phyloP scores from a whole-genome alignment of 768 basidiomycete genomes.

The Auricularia heimuer region DNA sequence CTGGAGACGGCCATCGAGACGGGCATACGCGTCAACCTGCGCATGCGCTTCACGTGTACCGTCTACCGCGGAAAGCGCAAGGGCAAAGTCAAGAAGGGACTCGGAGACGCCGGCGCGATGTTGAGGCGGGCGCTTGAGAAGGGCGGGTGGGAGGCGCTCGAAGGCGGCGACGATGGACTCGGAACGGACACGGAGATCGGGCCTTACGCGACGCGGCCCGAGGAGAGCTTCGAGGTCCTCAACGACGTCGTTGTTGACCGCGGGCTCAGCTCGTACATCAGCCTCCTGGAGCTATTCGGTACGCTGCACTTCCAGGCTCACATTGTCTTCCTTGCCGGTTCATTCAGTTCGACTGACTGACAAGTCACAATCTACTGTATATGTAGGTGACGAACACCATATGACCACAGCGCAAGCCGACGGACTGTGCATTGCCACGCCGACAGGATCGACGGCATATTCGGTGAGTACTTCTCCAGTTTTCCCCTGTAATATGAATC shows the following conservation, averaged over 20 bases:
- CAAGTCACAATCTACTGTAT: not conserved
- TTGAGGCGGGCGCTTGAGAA: constrained; percentile 88
- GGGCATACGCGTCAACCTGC: constrained; percentile 92
- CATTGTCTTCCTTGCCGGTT: too few species aligned
- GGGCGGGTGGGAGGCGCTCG: constrained; percentile 93
- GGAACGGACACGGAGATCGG: constrained; percentile 90
- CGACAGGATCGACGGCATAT: constrained; percentile 97
- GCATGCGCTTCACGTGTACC: constrained; percentile 99
- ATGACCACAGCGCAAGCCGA: constrained; percentile 99
- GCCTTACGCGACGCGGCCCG: constrained; percentile 92
- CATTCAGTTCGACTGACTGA: not conserved
- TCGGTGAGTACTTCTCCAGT: constrained; percentile 48
- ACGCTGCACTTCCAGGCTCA: constrained; percentile 18
- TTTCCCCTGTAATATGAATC: not conserved
- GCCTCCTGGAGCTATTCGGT: constrained; percentile 94
- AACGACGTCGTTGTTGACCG: constrained; percentile 98
- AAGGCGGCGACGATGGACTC: constrained; percentile 43
- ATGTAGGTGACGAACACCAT: constrained; percentile 90
- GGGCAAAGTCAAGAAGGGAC: constrained; percentile 65
- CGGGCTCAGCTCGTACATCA: constrained; percentile 96
- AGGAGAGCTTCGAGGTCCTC: constrained; percentile 90
- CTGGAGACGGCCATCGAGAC: constrained; percentile 83
- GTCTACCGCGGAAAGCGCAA: constrained; percentile 80
- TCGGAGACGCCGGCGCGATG: constrained; percentile 82
- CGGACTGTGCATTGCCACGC: constrained; percentile 87